Base-by-base conservation (phyloP, 2,329 filamentous ascomycete genomes). In the Cladosporium sp. region DNA sequence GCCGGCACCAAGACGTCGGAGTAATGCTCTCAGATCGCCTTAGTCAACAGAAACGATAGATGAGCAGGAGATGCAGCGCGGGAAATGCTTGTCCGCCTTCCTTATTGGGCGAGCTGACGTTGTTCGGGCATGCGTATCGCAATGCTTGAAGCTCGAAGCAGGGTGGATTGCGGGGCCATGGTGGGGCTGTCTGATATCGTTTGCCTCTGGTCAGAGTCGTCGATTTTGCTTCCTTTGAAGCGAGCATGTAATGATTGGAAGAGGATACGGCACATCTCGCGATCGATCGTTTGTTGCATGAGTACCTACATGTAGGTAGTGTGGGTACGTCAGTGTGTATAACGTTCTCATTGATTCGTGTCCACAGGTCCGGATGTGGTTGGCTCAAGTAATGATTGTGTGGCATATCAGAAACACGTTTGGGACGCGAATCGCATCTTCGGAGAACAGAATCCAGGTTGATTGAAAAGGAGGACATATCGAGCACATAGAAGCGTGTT, bases 41-140 rank as follows among this genome's bases (percentile, higher is more conserved):
- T 48, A 48, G 45, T 48, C 45, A 48, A 50, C 20, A 36, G 47
- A n/a, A n/a, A 24, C n/a, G 19, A 28, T 8, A 50, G 47, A 28
- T 7, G 40, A 50, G 47, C 47, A 32, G 15, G 9, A 48, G 45
- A 48, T 48, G 34, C 42, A n/a, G 24, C 42, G 19, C 19, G 39
- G 24, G 13, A 15, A 24, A 8, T 22, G 35, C 45, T 24, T 32
- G 25, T 50, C 47, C 40, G 52, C 40, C 40, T 55, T 44, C 52
- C 52, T 55, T 37, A 47, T 47, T 24, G 40, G 52, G 52, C 40
- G 15, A 45, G 42, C 42, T 45, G 7, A n/a, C 25, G 15, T 44
- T 8, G 13, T 45, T 45, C 42, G 42, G 40, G 40, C 40, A 44
- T 15, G 40, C 40, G 40, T 44, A 44, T 44, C 40, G 40, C 22